phyloP scores from a whole-genome alignment of 768 basidiomycete species.

The Clitopilus passeckerianus region DNA sequence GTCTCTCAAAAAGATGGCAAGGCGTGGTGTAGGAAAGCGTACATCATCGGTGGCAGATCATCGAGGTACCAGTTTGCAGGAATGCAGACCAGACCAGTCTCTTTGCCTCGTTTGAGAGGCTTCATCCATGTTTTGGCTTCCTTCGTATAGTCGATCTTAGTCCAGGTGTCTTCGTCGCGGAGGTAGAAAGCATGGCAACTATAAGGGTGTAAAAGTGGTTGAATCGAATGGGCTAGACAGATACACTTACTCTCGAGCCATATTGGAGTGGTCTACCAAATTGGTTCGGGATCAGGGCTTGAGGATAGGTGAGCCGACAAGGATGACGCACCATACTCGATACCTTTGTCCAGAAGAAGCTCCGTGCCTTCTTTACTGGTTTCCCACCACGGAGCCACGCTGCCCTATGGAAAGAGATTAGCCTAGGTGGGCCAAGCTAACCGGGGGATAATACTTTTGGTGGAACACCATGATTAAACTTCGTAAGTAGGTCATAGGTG shows the following conservation, averaged over 20 bases:
- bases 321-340: constrained; percentile 55
- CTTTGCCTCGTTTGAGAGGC: constrained; percentile 57
- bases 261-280: constrained; percentile 5
- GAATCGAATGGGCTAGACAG: neutral
- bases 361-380: constrained; percentile 61
- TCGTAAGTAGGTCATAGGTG: constrained; percentile 59
- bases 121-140: constrained; percentile 70
- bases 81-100: constrained; percentile 55
- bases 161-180: constrained; percentile 66
- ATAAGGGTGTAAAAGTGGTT: constrained; percentile 3
- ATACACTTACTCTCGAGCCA: constrained; percentile 14
- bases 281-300: neutral
- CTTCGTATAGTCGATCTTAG: constrained; percentile 61
- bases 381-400: constrained; percentile 81
- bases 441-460: constrained; percentile 39
- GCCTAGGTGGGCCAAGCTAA: too few species aligned
- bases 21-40: constrained; percentile 8
- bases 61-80: constrained; percentile 77
- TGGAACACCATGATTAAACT: constrained; percentile 55
- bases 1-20: neutral
- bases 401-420: constrained; percentile 24
- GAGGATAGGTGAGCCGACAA: neutral
- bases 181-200: constrained; percentile 65
- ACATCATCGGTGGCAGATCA: constrained; percentile 75
- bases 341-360: constrained; percentile 64